Evolutionary conservation across 306 rosid genomes (phyloP), one percentile per base, ranked within the genome.

Genomic region (Castanopsis chinensis): DNA sequence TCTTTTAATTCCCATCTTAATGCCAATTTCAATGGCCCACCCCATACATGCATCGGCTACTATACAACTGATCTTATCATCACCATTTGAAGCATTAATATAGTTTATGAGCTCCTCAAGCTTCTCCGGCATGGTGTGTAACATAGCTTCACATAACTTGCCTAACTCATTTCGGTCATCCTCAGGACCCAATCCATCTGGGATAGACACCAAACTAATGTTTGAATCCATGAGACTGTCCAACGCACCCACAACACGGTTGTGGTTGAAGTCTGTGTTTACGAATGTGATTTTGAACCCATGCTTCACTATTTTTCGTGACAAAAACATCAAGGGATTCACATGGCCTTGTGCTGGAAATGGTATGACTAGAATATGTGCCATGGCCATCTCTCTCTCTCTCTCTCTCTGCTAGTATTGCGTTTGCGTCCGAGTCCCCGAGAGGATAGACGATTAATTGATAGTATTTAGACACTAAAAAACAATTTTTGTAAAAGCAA

Each of bases 261-360:
- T 80, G 85, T 84, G 90, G 75, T 23, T 67, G 79, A 65, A 74
- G 3, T 84, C 84, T 20, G 85, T 79, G 75, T 60, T 83, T 21
- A 88, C 73, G 72, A 88, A 83, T 15, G 90, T 88, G 78, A 88
- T 69, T 49, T 84, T 82, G 87, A 87, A 87, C 27, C 92, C 89
- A 54, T 75, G 77, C 60, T 79, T 28, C 2, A 57, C 61, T 6
- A 86, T 30, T 33, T 77, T 17, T 1, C 82, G 70, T 35, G 88
- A 82, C 27, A 89, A 71, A 5, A 68, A 73, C 76, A 86, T 78
- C 9, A 89, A 59, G 78, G 90, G 80, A 35, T 82, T 86, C 27
- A 89, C 86, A 58, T 86, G 92, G 19, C 92, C 90, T 63, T 67
- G 87, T 28, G 81, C 76, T 1, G 87, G 92, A 72, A 9, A 61